Conservation (phyloP, 2,329 filamentous ascomycete genomes). For the Reticulascus tulasneorum region DNA sequence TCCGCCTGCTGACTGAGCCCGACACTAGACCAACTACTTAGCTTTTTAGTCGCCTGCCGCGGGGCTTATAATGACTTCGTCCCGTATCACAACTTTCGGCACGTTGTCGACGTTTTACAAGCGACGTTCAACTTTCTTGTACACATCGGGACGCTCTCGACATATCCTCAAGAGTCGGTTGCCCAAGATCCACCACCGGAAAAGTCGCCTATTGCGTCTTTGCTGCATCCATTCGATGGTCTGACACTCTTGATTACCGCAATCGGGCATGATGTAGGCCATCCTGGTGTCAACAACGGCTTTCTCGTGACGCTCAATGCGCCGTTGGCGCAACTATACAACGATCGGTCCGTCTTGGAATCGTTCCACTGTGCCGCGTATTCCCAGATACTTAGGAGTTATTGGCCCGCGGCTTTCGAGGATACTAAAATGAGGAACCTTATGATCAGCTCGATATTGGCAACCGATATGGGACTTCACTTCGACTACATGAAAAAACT, state of each 20-base stretch:
- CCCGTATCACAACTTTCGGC: slow-evolving; percentile 96
- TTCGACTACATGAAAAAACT: slow-evolving; percentile 95
- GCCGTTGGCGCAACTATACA: slow-evolving; percentile 90
- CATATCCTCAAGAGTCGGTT: slow-evolving; percentile 46
- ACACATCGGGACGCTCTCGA: slow-evolving; percentile 69
- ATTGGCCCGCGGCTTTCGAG: slow-evolving; percentile 83
- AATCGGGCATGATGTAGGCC: slow-evolving; percentile 97
- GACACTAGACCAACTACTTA: slow-evolving; percentile 78
- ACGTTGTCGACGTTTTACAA: slow-evolving; percentile 93
- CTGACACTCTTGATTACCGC: slow-evolving; percentile 87
- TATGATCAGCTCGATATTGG: slow-evolving; percentile 96
- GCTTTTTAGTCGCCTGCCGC: slow-evolving; percentile 82
- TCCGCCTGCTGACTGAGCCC: slow-evolving; percentile 33
- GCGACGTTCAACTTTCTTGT: slow-evolving; percentile 89
- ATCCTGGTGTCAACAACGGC: slow-evolving; percentile 96
- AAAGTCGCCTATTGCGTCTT: slow-evolving; percentile 64
- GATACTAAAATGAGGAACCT: slow-evolving; percentile 77
- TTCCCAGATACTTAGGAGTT: slow-evolving; percentile 86
- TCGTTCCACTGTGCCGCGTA: slow-evolving; percentile 97
- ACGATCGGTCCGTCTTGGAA: slow-evolving; percentile 93
- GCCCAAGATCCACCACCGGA: slow-evolving; percentile 22
- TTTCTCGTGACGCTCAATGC: slow-evolving; percentile 91
- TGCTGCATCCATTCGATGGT: slow-evolving; percentile 84
- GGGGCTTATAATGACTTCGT: slow-evolving; percentile 96
- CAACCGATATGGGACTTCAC: slow-evolving; percentile 96